Conservation (phyloP, 164 flowering plant genomes). For the Kalanchoe fedtschenkoi region DNA sequence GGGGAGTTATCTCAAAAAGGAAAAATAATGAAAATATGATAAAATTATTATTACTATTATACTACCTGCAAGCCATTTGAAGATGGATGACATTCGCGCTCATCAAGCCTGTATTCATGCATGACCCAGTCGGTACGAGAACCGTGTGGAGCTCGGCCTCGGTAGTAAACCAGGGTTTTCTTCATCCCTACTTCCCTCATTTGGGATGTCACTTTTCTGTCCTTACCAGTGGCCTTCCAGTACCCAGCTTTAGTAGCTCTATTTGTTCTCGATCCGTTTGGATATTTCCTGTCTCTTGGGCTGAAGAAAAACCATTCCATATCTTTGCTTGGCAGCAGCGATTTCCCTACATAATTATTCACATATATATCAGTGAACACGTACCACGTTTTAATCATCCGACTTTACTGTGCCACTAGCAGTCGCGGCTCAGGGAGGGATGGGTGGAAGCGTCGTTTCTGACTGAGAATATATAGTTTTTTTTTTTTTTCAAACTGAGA, state of each 20-base stretch:
- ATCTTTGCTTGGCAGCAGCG: conserved; percentile 2
- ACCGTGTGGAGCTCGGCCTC: conserved; percentile 8
- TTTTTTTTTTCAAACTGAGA: too few species aligned
- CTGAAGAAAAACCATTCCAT: conserved; percentile 9
- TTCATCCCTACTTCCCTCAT: conserved; percentile 7
- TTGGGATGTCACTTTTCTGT: conserved; percentile 5
- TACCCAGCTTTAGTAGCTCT: conserved; percentile 9
- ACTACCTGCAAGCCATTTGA: conserved; percentile 6
- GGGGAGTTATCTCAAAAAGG: too few species aligned
- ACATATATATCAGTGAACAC: too few species aligned
- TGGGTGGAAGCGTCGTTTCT: too few species aligned
- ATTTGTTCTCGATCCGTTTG: conserved; percentile 6
- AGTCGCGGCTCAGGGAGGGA: too few species aligned
- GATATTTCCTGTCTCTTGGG: conserved; percentile 8
- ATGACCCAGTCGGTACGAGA: conserved; percentile 7
- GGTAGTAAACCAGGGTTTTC: conserved; percentile 9
- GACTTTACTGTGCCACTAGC: too few species aligned
- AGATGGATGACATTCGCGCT: conserved; percentile 1
- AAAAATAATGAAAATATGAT: neutral
- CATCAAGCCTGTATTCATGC: conserved; percentile 8
- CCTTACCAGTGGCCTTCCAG: conserved; percentile 9
- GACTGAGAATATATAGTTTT: too few species aligned
- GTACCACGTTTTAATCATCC: too few species aligned
- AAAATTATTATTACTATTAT: neutral
- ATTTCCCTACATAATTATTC: conserved; percentile 2